Conservation (phyloP, 2,329 filamentous ascomycete genomes). For the Dactylellina parvicollis region DNA sequence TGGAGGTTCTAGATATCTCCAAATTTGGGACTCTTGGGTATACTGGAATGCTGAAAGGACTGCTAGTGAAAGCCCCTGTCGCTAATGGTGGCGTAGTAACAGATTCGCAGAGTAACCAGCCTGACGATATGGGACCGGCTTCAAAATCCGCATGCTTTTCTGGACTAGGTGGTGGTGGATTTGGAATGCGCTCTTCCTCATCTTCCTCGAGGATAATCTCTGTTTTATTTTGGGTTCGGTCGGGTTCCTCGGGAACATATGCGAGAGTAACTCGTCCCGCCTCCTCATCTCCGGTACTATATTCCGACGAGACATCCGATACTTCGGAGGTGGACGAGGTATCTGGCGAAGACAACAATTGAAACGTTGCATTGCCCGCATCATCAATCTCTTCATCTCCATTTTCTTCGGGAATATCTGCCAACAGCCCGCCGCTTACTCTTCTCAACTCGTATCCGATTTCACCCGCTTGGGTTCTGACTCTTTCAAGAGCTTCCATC, state of each 20-base stretch:
- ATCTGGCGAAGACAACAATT: slow-evolving; percentile 5
- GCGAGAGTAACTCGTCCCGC: not conserved
- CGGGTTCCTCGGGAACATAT: not conserved
- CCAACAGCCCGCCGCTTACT: not conserved
- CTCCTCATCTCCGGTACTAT: not conserved
- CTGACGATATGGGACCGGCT: too few species aligned
- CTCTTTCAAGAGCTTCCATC: not conserved
- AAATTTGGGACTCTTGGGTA: too few species aligned
- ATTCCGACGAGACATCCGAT: not conserved
- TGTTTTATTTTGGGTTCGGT: too few species aligned
- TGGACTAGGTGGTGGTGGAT: not conserved
- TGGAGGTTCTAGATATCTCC: too few species aligned
- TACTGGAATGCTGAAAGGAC: too few species aligned
- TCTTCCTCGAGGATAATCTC: not conserved
- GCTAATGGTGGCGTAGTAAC: too few species aligned
- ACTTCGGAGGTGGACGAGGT: not conserved
- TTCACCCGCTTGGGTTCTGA: not conserved
- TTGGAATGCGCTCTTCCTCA: not conserved
- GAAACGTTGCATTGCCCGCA: not conserved
- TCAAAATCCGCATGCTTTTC: not conserved
- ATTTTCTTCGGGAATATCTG: not conserved
- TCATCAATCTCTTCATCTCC: not conserved
- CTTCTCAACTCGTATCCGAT: slow-evolving; percentile 29
- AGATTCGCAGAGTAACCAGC: too few species aligned
- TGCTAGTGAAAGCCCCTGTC: too few species aligned